Base-by-base conservation (phyloP, 805 yeast genomes). In the Priceomyces castillae region DNA sequence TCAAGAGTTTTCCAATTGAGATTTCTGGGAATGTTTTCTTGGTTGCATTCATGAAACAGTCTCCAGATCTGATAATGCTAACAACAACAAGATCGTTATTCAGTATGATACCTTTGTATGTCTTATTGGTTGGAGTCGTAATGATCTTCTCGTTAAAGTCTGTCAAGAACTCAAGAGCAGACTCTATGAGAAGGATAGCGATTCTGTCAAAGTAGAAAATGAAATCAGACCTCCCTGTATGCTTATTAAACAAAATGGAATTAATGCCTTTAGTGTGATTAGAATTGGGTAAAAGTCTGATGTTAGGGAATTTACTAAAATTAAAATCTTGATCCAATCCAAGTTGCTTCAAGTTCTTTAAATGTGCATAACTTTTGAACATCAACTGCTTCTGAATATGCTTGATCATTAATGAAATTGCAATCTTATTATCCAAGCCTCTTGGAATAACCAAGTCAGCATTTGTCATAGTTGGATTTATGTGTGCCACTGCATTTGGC, bases 401-500 rank as follows among this genome's bases (percentile, higher is more conserved):
- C 47, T 76, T 78, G 46, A 88, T 82, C 61, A 92, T 73, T 73
- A 90, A 74, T 44, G 82, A 78, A 28, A 92, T 83, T 10, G 96
- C 98, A 10, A 84, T 80, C 1, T 62, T 59, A 62, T 89, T 92
- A 59, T 90, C 96, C 5, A 86, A 76, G 14, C 96, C 96, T 25
- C 95, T 73, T 1, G 99, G 98, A n/a, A 94, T 78, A 12, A 94
- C 81, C 46, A 92, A 75, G 61, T 94, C 95, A 0, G 98, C 96
- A 44, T 73, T 72, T 37, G 76, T 70, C 82, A 85, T 77, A 0
- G 95, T 85, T 1, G 95, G 94, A 41, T 74, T 77, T 12, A 92
- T 84, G 52, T 76, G 78, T 33, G 81, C 66, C 18, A 83, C 90
- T 7, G 95, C 90, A 60, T 89, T 88, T 5, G 99, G 99, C 61